Base-by-base conservation (phyloP, 768 basidiomycete genomes). In the Boletellus sp. region DNA sequence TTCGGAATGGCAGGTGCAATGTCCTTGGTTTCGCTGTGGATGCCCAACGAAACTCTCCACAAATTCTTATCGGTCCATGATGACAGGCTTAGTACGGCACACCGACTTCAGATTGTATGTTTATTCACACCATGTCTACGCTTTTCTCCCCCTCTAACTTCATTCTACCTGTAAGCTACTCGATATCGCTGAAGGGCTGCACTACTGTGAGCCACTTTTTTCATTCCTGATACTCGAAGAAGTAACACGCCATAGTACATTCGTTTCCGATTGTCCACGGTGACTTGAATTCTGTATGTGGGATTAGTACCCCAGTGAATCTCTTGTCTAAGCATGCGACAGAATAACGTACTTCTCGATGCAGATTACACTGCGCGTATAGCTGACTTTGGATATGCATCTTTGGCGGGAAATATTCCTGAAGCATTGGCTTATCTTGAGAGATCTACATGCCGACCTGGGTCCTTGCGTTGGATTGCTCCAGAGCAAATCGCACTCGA, bases 21-120 rank as follows among this genome's bases (percentile, higher is more conserved):
- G 7, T 42, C 26, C 11, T 42, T 42, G 26, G 66, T 68, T 10
- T 67, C 58, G 11, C 54, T 62, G 4, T 65, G 66, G 66, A 52
- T 63, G 50, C 55, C 61, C 6, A 59, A 64, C 32, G 60, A 57
- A 12, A 53, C 49, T 7, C 51, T 67, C 12, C 54, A 38, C 10
- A 32, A 40, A 3, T 64, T 65, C 39, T 45, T 67, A 8, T 31
- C 15, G 3, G 48, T 28, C 5, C 26, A 47, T 12, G 38, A 51
- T 13, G 6, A 22, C 12, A 17, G 20, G 3, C 42, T 51, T 20
- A 3, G n/a, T 22, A n/a, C 42, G 5, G 45, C 6, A 6, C 42
- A 37, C 5, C 37, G 45, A 8, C 44, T 59, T 7, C 47, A 39
- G 16, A 17, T 58, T 19, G 57, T 59, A n/a, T 5, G 52, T 34